These are phyloP conservation scores for Hirsutella minnesotensis DNA, from an alignment of 2,329 filamentous ascomycete genomes.

Conservation along the genomic window DNA sequence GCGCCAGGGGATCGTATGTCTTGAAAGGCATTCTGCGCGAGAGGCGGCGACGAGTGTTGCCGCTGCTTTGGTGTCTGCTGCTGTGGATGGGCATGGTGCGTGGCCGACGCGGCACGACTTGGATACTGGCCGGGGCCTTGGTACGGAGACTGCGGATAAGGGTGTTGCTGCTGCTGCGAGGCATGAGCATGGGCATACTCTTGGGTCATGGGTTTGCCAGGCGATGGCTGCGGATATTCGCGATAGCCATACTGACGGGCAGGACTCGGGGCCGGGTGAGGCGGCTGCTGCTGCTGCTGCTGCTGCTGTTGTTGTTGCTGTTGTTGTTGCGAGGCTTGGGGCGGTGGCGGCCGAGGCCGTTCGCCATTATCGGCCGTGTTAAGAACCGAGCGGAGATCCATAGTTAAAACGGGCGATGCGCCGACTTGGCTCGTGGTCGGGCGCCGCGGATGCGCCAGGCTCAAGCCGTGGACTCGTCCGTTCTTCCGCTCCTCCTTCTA, in stretches of 20 bases:
- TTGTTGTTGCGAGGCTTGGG: constrained; percentile 18
- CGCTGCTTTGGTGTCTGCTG: background rate
- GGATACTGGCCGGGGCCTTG: constrained; percentile 29
- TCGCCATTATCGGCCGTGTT: constrained; percentile 39
- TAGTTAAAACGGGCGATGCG: constrained; percentile 9
- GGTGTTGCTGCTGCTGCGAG: constrained; percentile 17
- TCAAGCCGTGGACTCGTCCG: background rate
- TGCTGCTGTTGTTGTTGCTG: constrained; percentile 19
- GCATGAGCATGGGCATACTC: constrained; percentile 25
- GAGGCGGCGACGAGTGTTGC: background rate
- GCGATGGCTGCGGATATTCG: constrained; percentile 40
- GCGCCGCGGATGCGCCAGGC: background rate
- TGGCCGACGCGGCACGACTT: constrained; percentile 27
- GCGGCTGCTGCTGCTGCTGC: constrained; percentile 19
- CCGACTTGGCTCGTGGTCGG: background rate
- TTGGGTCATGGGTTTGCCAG: constrained; percentile 29
- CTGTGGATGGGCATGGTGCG: constrained; percentile 25
- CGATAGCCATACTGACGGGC: constrained; percentile 30
- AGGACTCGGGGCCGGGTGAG: constrained; percentile 24
- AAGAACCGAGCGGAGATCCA: constrained; percentile 44
- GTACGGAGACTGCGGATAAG: constrained; percentile 28
- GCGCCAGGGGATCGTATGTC: constrained; percentile 38
- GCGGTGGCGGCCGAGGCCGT: constrained; percentile 13
- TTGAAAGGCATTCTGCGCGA: constrained; percentile 20
- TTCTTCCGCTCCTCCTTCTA: too few species aligned